phyloP scores from a whole-genome alignment of 805 yeast species.

The Myxozyma lipomycoides region DNA sequence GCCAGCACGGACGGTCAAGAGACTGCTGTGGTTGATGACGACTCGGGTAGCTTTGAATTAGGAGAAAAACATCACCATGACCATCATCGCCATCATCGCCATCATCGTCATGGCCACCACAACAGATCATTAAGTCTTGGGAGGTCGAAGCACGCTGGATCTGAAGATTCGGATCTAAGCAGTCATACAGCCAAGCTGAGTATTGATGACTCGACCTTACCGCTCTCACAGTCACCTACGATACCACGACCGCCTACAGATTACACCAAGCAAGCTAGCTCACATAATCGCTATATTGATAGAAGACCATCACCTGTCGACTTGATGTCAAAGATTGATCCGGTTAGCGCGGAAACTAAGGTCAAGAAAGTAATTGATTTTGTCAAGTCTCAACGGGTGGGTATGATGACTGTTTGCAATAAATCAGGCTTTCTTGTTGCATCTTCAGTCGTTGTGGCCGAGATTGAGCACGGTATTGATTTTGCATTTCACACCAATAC shows the following conservation, averaged over 20 bases:
- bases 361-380: conserved; percentile 8
- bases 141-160: too few relatives aligned
- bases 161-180: too few relatives aligned
- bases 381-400: conserved; percentile 15
- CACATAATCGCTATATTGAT: neutral
- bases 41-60: too few relatives aligned
- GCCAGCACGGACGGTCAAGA: too few relatives aligned
- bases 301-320: neutral
- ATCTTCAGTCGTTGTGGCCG: conserved; percentile 18
- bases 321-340: neutral
- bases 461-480: conserved; percentile 8
- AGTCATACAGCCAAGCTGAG: too few relatives aligned
- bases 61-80: too few relatives aligned
- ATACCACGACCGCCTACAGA: neutral
- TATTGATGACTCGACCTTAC: neutral
- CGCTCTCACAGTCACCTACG: neutral
- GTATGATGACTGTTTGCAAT: conserved; percentile 22
- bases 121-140: too few relatives aligned
- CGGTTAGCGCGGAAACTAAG: neutral
- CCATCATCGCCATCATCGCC: too few relatives aligned
- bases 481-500: conserved; percentile 22
- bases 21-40: too few relatives aligned
- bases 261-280: neutral
- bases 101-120: too few relatives aligned
- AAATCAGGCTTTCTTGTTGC: conserved; percentile 19